Evolutionary conservation across 179 eudicot genomes (phyloP), one percentile per base, ranked within the genome.

Genomic region (Patellifolia procumbens): DNA sequence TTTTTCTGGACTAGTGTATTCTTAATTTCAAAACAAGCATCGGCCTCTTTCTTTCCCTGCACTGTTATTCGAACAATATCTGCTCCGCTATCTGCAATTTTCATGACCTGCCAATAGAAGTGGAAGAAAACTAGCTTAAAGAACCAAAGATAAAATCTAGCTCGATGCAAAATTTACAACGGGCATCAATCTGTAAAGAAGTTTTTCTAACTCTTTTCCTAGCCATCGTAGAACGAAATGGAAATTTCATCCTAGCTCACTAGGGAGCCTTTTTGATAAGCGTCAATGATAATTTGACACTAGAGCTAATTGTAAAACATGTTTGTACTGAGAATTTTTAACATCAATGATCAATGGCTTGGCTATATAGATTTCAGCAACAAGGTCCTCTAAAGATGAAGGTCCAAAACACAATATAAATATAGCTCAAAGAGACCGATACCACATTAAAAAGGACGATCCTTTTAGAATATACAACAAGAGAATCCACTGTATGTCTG

Each of bases 1-100:
- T 93, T 93, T 85, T 91, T 91, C 80, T 91, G 99, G 76, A 95
- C 95, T 72, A 95, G 97, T 56, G 95, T 67, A 78, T 95, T 95
- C 82, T 93, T 95, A 67, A 95, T 93, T 65, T 95, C 97, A 76
- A 89, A 91, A 81, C 99, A 95, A 68, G 97, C 97, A 87, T 95
- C 99, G 72, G 99, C 99, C 86, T 95, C 99, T 89, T 78, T 89
- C 86, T 87, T 95, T 78, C 97, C 99, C 81, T 95, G 99, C 78
- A 95, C 99, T 24, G 99, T 95, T 67, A 95, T 93, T 67, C 99
- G 88, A 66, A 95, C 97, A 77, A 95, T 69, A 80, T 95, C 99
- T 60, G 99, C 99, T 84, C 99, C 99, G 65, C 82, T 88, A 79
- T 95, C 99, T 68, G 99, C 95, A 79, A 95, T 91, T 84, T 80